Conservation (phyloP, 176 grass and related monocot genomes). For the Miscanthus lutarioriparius region DNA sequence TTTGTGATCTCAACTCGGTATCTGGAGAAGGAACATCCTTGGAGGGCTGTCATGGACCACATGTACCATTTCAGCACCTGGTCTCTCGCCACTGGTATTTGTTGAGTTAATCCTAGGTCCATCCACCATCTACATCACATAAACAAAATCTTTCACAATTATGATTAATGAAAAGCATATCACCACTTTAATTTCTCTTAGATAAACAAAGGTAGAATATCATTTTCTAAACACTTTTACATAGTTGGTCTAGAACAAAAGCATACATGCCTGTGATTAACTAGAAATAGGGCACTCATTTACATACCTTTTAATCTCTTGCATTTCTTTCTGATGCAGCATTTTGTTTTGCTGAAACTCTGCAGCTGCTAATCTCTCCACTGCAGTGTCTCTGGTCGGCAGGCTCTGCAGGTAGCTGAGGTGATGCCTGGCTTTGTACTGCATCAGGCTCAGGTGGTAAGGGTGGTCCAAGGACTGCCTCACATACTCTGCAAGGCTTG, state of each 20-base stretch:
- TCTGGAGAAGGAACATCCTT: slow-evolving; percentile 33
- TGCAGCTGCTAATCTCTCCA: slow-evolving; percentile 44
- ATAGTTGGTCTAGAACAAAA: not conserved
- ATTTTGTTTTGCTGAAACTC: slow-evolving; percentile 47
- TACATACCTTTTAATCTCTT: slow-evolving; percentile 38
- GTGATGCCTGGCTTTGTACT: slow-evolving; percentile 60
- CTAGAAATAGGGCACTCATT: not conserved
- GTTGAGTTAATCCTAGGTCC: slow-evolving; percentile 35
- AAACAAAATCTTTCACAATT: not conserved
- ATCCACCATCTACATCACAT: slow-evolving; percentile 56
- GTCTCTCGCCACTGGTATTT: slow-evolving; percentile 38
- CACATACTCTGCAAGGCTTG: too few relatives aligned
- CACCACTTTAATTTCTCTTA: too few relatives aligned
- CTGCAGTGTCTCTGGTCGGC: slow-evolving; percentile 2
- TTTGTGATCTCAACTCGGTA: slow-evolving; percentile 54
- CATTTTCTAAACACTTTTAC: not conserved
- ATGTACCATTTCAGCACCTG: slow-evolving; percentile 66
- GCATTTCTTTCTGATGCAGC: slow-evolving; percentile 52
- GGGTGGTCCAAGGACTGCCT: too few relatives aligned
- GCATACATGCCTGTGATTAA: too few relatives aligned
- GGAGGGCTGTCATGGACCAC: slow-evolving; percentile 38
- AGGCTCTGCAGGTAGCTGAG: slow-evolving; percentile 33
- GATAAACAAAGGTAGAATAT: too few relatives aligned
- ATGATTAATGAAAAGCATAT: not conserved
- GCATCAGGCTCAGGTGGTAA: slow-evolving; percentile 53